A percentile compares a stretch with the other conserved stretches of the same genome.
Evolutionary conservation across 768 basidiomycete species (phyloP).

Genomic region (Rhodosporidiobolus sp.): DNA sequence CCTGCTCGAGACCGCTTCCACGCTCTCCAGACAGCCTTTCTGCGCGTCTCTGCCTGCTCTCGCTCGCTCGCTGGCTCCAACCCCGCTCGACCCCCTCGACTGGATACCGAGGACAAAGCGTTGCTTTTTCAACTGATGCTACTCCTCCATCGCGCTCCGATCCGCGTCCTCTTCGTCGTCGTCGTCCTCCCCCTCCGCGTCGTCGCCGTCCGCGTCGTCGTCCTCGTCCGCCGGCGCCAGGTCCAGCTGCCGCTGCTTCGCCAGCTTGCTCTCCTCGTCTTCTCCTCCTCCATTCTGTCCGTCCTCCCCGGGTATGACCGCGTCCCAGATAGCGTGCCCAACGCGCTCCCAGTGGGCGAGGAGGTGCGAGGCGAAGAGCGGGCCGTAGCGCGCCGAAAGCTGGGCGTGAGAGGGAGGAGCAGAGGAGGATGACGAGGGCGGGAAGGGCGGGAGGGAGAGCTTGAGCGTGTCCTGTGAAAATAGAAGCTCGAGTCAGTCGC

Average conservation of each 20-base stretch:
- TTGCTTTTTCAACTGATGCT: too few species aligned
- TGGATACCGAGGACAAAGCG: neutral
- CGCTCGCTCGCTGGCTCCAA: neutral
- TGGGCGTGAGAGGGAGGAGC: neutral
- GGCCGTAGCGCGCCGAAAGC: conserved; percentile 25
- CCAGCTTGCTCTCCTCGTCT: neutral
- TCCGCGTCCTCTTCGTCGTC: conserved; percentile 5
- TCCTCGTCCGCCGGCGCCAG: neutral
- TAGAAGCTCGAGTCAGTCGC: accelerated
- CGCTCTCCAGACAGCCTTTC: too few species aligned
- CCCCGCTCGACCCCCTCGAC: neutral
- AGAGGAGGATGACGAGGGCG: neutral
- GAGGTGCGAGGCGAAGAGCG: conserved; percentile 20
- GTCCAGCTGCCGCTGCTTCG: neutral
- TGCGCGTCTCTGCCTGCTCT: neutral
- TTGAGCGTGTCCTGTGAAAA: conserved; percentile 20
- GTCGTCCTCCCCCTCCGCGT: conserved; percentile 2
- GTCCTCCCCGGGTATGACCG: conserved; percentile 1
- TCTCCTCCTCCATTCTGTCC: neutral
- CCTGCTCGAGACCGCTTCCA: neutral
- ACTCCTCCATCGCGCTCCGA: conserved; percentile 10
- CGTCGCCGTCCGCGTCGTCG: neutral
- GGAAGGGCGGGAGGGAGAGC: conserved; percentile 9
- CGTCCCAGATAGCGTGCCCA: conserved; percentile 22
- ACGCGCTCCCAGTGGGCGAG: conserved; percentile 14